Evolutionary conservation across 2,329 filamentous ascomycete species (phyloP), one percentile per base, ranked within the genome.

Genomic region (Aspergillus sp.): DNA sequence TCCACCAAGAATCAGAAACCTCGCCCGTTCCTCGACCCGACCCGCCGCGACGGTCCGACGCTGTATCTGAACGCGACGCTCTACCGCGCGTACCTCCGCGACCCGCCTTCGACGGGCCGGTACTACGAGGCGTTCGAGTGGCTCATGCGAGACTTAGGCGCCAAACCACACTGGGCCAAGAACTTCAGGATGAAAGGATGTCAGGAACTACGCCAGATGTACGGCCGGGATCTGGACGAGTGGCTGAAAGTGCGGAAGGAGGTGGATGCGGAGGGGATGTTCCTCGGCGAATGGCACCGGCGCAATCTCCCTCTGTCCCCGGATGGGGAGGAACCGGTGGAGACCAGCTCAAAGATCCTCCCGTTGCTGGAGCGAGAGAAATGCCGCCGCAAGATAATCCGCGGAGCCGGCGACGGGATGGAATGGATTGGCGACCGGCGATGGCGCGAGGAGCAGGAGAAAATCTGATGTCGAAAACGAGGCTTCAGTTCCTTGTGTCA

Each of bases 91-190:
- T 91, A 93, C 55, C 67, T 74, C 48, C 69, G 69, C 37, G 83
- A 93, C 47, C 86, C 86, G 7, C 82, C 84, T 0, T 88, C 82
- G 50, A 73, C 69, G 33, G 69, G 71, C 33, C 73, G 82, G 29
- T 93, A 93, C 66, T 94, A 93, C 58, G 72, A 88, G 59, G 86
- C 81, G 1, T 93, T 94, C 44, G 86, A 94, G 59, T 89, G 80
- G 69, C 67, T 94, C 28, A 93, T 93, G 86, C 78, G 76, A 37
- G 82, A 93, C 27, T 67, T 93, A 46, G 83, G 81, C 32, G 86
- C 81, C 6, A 74, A 74, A 28, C 86, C 86, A 12, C 86, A 94
- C 60, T 94, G 86, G 84, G 86, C 86, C 5, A 94, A 94, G 71
- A 93, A 94, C 57, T 94, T 93, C 58, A 66, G 69, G 29, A 68